Evolutionary conservation across 75 land plant species (phyloP).

Genomic region (Picea glauca): DNA sequence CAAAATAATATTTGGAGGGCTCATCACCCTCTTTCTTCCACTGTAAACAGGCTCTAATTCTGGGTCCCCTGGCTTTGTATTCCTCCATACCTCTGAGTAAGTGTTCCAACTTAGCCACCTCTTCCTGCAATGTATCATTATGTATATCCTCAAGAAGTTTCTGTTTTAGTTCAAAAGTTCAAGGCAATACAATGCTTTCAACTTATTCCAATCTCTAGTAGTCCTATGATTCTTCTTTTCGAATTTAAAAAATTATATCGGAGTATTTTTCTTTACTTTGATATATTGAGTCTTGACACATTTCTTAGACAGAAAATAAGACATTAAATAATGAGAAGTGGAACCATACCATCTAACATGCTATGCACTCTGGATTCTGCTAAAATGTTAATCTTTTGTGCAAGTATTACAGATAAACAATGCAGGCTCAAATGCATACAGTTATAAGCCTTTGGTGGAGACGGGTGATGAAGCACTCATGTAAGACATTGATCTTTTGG

Average conservation of each 20-base stretch:
- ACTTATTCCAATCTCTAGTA: neutral
- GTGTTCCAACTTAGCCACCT: no score
- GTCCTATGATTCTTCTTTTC: neutral
- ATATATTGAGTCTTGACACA: neutral
- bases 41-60: no score
- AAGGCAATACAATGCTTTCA: neutral
- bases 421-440: slow-evolving; percentile 99
- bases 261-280: neutral
- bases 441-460: slow-evolving; percentile 83
- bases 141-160: no score
- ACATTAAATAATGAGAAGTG: no score
- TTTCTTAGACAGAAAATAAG: neutral
- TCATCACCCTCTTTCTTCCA: no score
- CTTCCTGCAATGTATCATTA: no score
- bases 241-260: neutral
- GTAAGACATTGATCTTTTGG: slow-evolving; percentile 34
- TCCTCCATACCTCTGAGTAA: no score
- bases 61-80: no score
- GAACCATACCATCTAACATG: no score
- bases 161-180: neutral
- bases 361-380: neutral
- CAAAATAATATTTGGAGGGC: no score
- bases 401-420: slow-evolving; percentile 81
- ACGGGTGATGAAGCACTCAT: slow-evolving; percentile 91
- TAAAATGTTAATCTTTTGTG: slow-evolving; percentile 10